Base-by-base conservation (phyloP, 1,139 yeast genomes). In the Saccharomyces pastorianus region DNA sequence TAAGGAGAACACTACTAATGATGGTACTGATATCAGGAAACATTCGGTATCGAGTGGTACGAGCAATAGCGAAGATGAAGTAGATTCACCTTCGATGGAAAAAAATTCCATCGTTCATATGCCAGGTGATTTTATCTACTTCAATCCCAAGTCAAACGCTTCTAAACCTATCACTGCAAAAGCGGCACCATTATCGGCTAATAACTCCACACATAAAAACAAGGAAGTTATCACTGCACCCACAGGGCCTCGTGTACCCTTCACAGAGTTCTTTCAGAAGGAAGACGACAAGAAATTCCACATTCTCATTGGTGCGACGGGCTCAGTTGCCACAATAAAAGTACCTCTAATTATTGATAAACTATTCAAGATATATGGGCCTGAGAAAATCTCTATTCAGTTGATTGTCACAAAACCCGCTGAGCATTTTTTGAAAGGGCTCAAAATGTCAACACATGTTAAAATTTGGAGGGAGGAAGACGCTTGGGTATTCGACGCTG, bases 291-390 rank as follows among this genome's bases (percentile, higher is more conserved):
- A 84, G 44, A 90, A 90, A 66, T 77, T 88, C 55, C 98, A 93
- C 70, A 84, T 93, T 46, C 75, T 93, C 55, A 75, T 93, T 47
- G 98, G 95, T 20, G 95, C 95, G 38, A 89, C 98, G 1, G 99
- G 99, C 0, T 87, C 96, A 0, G 97, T 93, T 5, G 99, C 99
- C 5, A 88, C 98, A 2, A 89, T 91, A 57, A 93, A 93, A 67
- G 85, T 93, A 34, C 96, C 96, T 0, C 71, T 86, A 61, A 87
- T 90, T 48, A 86, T 90, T 60, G 95, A 88, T 66, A 88, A 88
- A 65, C 75, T 90, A 48, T 85, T 84, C 66, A 87, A 87, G 68
- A 76, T 84, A 23, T 89, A 84, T 70, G 88, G 91, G 2, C 75
- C 80, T 1, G 79, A 82, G 47, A 83, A 83, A 58, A 82, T 89